Conservation (phyloP, 352 stramenopile species). For the Lagenidium giganteum region DNA sequence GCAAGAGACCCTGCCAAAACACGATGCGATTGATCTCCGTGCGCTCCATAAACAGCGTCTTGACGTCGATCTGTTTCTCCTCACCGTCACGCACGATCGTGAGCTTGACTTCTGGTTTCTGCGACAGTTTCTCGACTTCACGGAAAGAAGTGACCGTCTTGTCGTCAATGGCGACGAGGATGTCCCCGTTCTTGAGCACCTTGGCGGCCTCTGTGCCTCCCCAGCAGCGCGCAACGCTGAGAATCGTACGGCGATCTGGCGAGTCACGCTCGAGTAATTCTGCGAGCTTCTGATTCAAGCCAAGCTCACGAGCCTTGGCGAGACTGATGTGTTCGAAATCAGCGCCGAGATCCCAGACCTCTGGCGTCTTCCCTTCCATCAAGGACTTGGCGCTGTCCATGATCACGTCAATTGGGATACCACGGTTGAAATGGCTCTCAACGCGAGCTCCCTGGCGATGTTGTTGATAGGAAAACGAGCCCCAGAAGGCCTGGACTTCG, state of each 20-base stretch:
- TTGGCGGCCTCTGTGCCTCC: constrained; percentile 66
- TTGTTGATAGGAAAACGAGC: constrained; percentile 85
- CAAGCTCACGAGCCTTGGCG: constrained; percentile 84
- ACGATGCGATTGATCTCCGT: constrained; percentile 90
- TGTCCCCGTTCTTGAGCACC: constrained; percentile 77
- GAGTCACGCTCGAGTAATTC: constrained; percentile 70
- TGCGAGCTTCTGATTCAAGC: constrained; percentile 72
- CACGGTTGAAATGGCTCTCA: constrained; percentile 83
- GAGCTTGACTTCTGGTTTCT: constrained; percentile 74
- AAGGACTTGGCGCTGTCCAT: constrained; percentile 80
- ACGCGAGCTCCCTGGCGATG: constrained; percentile 66
- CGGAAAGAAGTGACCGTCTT: constrained; percentile 83
- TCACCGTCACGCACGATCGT: constrained; percentile 84
- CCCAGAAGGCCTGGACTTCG: constrained; percentile 80
- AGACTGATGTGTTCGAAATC: constrained; percentile 88
- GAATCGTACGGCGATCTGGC: constrained; percentile 66
- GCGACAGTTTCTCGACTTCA: constrained; percentile 75
- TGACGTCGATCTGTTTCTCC: constrained; percentile 64
- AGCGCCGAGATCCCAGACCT: constrained; percentile 77
- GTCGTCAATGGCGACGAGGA: constrained; percentile 81
- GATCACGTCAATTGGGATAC: constrained; percentile 84
- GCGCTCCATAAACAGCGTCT: constrained; percentile 73
- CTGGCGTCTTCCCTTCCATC: constrained; percentile 59
- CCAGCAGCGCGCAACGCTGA: constrained; percentile 74
- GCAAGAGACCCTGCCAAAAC: constrained; percentile 87